A percentile compares a stretch with the other conserved stretches of the same genome.
phyloP scores from a whole-genome alignment of 148 eudicot species.

The Rhododendron simsii region DNA sequence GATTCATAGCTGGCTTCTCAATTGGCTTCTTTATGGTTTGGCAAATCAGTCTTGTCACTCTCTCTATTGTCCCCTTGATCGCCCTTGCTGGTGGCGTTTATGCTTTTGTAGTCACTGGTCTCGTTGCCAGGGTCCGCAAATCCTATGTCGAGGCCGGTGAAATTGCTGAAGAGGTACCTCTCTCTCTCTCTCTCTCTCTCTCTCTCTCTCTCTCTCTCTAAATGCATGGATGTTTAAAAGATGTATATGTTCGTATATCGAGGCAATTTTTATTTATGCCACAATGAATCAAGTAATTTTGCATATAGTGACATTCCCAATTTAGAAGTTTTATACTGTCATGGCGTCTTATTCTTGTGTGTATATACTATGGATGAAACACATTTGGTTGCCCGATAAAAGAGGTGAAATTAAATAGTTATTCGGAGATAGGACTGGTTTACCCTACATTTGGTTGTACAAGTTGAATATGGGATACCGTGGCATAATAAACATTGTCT shows the following conservation, averaged over 20 bases:
- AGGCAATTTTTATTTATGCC: not conserved
- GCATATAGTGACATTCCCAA: not conserved
- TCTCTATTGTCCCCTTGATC: conserved; percentile 84
- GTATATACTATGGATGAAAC: not conserved
- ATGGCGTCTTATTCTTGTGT: not conserved
- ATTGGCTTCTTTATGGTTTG: conserved; percentile 85
- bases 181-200: not conserved
- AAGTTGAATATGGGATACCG: too few relatives aligned
- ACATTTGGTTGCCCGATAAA: not conserved
- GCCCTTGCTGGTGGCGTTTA: conserved; percentile 88
- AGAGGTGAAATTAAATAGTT: not conserved
- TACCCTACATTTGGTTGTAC: too few relatives aligned
- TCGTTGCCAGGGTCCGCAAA: conserved; percentile 78
- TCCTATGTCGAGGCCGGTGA: conserved; percentile 87
- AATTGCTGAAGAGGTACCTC: conserved; percentile 83
- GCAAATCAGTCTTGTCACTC: conserved; percentile 96
- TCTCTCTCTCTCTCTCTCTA: too few relatives aligned
- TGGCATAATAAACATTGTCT: too few relatives aligned
- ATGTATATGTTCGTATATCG: too few relatives aligned
- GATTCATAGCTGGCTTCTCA: conserved; percentile 73
- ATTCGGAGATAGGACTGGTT: too few relatives aligned
- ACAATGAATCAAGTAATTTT: not conserved
- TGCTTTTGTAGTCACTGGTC: conserved; percentile 88
- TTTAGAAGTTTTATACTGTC: not conserved
- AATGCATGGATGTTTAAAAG: too few relatives aligned